Evolutionary conservation across 306 rosid genomes (phyloP), one percentile per base, ranked within the genome.

Genomic region (Casuarina cunninghamiana): DNA sequence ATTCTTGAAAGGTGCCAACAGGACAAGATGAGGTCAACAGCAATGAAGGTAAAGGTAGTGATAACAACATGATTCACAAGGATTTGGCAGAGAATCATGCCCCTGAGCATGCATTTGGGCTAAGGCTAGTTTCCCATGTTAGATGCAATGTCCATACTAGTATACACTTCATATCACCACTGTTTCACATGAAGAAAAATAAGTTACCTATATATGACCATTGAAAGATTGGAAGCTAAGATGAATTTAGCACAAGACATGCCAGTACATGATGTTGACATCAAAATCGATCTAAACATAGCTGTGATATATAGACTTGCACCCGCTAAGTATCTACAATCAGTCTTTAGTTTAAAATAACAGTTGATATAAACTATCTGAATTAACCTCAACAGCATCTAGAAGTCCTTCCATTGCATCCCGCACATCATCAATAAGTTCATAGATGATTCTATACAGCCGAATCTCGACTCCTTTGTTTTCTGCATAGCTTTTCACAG

Each of bases 371-470:
- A 32, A 61, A 12, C 61, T 60, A 77, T 69, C 69, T 77, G 76
- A 75, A 83, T 81, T 83, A 74, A 95, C 99, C 97, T 91, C 96
- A 73, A 93, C 93, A 63, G 88, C 73, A 7, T 95, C 97, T 41
- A 95, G 79, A 58, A 95, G 97, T 55, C 97, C 99, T 85, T 95
- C 99, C 99, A 95, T 95, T 81, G 99, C 99, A 7, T 90, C 90
- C 77, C 97, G 85, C 43, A 93, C 93, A 43, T 95, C 97, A 74
- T 91, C 99, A 49, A 93, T 93, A 41, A 95, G 91, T 78, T 95
- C 99, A 74, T 95, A 95, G 73, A 95, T 95, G 58, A 95, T 93
- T 93, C 81, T 89, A 78, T 95, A 95, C n/a, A 88, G 74, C 82
- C 99, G 85, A 83, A 95, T 91, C 85, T 95, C 99, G 71, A 95